Evolutionary conservation across 768 basidiomycete genomes (phyloP), one percentile per base, ranked within the genome.

Genomic region (Boletus vermiculosoides): DNA sequence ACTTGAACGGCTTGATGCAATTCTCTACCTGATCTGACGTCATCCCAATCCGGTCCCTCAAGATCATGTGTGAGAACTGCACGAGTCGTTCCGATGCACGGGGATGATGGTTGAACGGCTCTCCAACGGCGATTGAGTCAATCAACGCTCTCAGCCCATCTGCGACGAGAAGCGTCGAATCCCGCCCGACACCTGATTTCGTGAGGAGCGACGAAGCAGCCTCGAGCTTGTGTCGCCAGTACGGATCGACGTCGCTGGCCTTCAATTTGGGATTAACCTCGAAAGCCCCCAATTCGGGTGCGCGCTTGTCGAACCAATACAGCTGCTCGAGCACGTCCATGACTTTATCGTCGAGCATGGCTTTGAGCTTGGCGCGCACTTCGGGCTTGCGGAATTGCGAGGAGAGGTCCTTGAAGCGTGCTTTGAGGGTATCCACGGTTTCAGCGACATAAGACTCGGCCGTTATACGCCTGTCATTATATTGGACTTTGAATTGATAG

Each of bases 11-110:
- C 74, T 99, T 99, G 80, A 99, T 98, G 73, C 93, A 96, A 72
- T 98, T 99, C 78, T 99, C 97, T 16, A 99, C 96, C 74, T 98
- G 96, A 71, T 99, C 97, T 5, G 92, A 89, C n/a, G 97, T 94
- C 54, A 96, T 75, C 16, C 92, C 90, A 55, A 98, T 90, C 7
- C 96, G 84, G 66, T 98, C 96, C 56, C 96, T 82, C 51, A 99
- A 75, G 67, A 99, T 95, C 72, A 81, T 84, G 74, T 98, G 95
- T 11, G 91, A 92, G 71, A 98, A 97, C 66, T 96, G 82, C 55
- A 91, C 83, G 57, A 99, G 86, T 25, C 94, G 85, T 60, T 96
- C 94, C 18, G 94, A 84, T 0, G 95, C 90, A 18, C 78, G 81
- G 0, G 95, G 94, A 71, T 99, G 97, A 76, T 84, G 85, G 34